These are phyloP conservation scores for Fusarium sp. DNA, from an alignment of 2,329 filamentous ascomycete genomes.

Conservation along the genomic window DNA sequence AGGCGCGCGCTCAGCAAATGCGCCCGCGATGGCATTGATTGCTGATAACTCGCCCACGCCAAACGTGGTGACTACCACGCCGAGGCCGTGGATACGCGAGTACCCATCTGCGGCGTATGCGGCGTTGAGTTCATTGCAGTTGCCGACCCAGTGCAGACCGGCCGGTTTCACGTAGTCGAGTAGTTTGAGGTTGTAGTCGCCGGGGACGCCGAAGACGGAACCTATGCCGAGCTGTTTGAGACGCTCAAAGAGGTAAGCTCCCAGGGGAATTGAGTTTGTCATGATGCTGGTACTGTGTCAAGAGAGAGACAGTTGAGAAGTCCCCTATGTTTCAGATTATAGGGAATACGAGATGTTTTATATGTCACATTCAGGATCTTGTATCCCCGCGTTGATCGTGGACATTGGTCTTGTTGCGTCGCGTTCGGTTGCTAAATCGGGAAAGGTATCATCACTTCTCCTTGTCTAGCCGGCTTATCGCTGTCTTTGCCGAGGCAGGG, in stretches of 20 bases:
- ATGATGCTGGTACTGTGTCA: neutral
- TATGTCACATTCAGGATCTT: slow-evolving; percentile 1
- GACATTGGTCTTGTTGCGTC: slow-evolving; percentile 2
- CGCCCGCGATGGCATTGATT: slow-evolving; percentile 18
- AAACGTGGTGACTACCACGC: slow-evolving; percentile 16
- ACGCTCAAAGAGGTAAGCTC: slow-evolving; percentile 17
- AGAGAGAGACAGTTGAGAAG: rapidly evolving
- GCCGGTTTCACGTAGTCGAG: slow-evolving; percentile 19
- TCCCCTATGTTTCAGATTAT: neutral
- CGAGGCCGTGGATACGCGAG: slow-evolving; percentile 9
- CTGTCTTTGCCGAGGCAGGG: slow-evolving; percentile 9
- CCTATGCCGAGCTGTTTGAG: slow-evolving; percentile 20
- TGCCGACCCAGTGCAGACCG: slow-evolving; percentile 19
- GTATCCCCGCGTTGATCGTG: slow-evolving; percentile 16
- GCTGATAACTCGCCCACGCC: slow-evolving; percentile 25
- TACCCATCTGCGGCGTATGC: slow-evolving; percentile 21
- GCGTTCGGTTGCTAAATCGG: slow-evolving; percentile 5
- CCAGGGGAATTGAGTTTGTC: slow-evolving; percentile 2
- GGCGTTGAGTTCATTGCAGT: slow-evolving; percentile 25
- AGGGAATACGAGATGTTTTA: neutral
- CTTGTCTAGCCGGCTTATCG: neutral
- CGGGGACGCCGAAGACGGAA: slow-evolving; percentile 23
- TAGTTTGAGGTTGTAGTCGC: slow-evolving; percentile 26
- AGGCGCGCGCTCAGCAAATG: slow-evolving; percentile 14
- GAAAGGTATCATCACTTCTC: slow-evolving; percentile 6